phyloP scores from a whole-genome alignment of 148 eudicot genomes.

The Drosera capensis region DNA sequence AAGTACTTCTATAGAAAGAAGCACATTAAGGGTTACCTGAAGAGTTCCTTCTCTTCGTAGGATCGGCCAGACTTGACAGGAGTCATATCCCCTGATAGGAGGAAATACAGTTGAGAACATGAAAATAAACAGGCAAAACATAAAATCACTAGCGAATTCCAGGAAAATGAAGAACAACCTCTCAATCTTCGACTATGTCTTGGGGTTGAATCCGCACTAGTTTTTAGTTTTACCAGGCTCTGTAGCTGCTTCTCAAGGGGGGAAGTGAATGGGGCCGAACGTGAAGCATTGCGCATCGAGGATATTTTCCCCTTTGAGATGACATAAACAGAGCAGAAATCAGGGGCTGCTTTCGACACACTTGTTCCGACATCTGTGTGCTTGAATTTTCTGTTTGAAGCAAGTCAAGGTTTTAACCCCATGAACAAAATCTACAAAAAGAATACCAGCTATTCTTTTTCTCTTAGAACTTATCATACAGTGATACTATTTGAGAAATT shows the following conservation, averaged over 20 bases:
- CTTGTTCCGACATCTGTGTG: constrained; percentile 39
- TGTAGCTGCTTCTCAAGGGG: constrained; percentile 47
- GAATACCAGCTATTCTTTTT: not conserved
- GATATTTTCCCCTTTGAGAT: constrained; percentile 72
- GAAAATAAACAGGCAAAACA: constrained; percentile 2
- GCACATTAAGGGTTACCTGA: not conserved
- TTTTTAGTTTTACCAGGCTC: constrained; percentile 14
- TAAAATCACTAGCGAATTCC: not conserved
- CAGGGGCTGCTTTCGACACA: constrained; percentile 60
- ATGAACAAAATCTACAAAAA: not conserved
- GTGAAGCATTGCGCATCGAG: constrained; percentile 44
- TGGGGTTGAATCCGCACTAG: constrained; percentile 16
- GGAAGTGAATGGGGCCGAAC: constrained; percentile 45
- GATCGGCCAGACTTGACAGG: constrained; percentile 7
- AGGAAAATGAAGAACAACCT: constrained; percentile 15
- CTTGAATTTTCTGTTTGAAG: constrained; percentile 41
- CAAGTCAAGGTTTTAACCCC: not conserved
- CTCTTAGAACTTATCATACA: too few species aligned
- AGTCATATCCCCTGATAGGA: constrained; percentile 19
- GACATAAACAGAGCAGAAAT: constrained; percentile 77
- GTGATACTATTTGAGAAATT: too few species aligned
- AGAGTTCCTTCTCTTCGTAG: constrained; percentile 13
- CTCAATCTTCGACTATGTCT: constrained; percentile 16
- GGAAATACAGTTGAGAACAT: constrained; percentile 7
- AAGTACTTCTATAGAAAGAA: not conserved